These are phyloP conservation scores for Capronia americana DNA, from an alignment of 2,329 filamentous ascomycete species.

Conservation along the genomic window DNA sequence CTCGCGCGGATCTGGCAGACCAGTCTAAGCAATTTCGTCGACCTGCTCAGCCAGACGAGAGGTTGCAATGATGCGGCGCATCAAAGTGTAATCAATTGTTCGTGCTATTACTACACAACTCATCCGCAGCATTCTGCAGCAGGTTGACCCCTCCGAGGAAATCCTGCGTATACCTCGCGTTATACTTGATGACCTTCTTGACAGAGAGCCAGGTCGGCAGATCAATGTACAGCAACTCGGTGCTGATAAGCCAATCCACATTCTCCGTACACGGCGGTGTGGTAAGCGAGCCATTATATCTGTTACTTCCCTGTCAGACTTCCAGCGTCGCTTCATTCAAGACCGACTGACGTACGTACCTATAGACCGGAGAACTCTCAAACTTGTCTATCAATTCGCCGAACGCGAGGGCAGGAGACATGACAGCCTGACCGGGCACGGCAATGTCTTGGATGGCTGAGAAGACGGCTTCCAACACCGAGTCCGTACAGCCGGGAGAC, in stretches of 20 bases:
- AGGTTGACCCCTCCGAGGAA: neutral
- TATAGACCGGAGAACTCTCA: constrained; percentile 2
- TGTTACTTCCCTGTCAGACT: neutral
- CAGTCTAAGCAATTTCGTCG: neutral
- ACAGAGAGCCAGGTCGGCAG: neutral
- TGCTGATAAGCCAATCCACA: constrained; percentile 10
- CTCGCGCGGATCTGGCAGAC: no score
- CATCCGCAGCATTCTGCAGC: constrained; percentile 10
- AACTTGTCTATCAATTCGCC: constrained; percentile 6
- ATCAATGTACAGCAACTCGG: neutral
- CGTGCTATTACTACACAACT: neutral
- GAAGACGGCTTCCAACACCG: neutral
- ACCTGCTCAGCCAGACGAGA: neutral
- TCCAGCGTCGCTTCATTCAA: neutral
- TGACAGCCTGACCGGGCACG: neutral
- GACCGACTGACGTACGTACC: neutral
- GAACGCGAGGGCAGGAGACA: neutral
- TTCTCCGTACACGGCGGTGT: constrained; percentile 5
- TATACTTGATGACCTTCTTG: constrained; percentile 13
- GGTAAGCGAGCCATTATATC: constrained; percentile 10
- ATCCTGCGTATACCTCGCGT: constrained; percentile 15
- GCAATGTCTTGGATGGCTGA: constrained; percentile 1
- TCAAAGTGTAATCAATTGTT: neutral
- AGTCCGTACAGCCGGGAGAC: neutral
- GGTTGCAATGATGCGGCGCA: neutral